Percentiles rank a stretch among this genome's conserved stretches.
These are phyloP conservation scores for Hevea brasiliensis DNA, from an alignment of 345 rosid genomes.

Conservation along the genomic window DNA sequence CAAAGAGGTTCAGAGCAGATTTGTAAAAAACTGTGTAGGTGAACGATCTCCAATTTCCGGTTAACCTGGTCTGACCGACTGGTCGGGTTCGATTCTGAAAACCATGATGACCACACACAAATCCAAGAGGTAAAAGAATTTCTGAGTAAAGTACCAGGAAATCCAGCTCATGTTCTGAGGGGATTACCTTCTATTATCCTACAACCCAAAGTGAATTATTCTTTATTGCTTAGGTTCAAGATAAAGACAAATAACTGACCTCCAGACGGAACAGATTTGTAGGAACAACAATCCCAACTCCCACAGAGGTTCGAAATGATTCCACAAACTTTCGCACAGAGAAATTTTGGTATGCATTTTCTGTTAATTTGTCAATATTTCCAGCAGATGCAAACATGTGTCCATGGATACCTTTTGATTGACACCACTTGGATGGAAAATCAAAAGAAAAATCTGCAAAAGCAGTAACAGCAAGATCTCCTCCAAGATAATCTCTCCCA, in stretches of 20 bases:
- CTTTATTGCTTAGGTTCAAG: background rate
- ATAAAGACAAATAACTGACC: constrained; percentile 43
- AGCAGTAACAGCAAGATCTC: constrained; percentile 83
- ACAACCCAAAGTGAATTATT: constrained; percentile 6
- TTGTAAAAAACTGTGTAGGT: no score
- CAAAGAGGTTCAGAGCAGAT: no score
- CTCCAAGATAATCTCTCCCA: constrained; percentile 81
- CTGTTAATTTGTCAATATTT: constrained; percentile 65
- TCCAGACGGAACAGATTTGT: constrained; percentile 80
- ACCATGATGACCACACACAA: background rate
- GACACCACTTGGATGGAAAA: constrained; percentile 75
- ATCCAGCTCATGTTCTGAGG: background rate
- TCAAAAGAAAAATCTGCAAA: constrained; percentile 94
- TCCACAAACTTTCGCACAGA: constrained; percentile 51
- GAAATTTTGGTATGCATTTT: constrained; percentile 63
- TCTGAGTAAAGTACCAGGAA: background rate
- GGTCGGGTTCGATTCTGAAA: no score
- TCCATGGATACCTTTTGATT: constrained; percentile 86
- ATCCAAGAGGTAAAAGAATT: background rate
- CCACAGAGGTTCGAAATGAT: constrained; percentile 70
- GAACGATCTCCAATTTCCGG: no score
- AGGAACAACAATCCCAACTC: constrained; percentile 86
- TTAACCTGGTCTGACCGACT: no score
- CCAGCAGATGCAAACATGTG: constrained; percentile 92
- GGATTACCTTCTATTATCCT: background rate